These are phyloP conservation scores for Sarcomyxa edulis DNA, from an alignment of 768 basidiomycete species.

Conservation along the genomic window DNA sequence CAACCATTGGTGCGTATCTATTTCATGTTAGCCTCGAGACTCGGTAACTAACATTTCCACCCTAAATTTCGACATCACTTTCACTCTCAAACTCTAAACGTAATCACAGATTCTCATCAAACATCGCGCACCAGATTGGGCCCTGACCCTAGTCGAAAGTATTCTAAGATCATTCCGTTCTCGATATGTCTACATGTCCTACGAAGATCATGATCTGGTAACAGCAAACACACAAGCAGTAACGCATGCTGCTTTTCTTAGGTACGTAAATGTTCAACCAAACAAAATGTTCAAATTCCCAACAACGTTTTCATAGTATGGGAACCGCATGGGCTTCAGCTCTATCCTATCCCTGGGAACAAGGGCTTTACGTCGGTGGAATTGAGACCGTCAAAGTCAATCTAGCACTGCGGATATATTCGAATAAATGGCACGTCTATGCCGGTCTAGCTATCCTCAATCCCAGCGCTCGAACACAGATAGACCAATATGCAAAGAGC, in stretches of 20 bases:
- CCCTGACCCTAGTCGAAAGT: slow-evolving; percentile 72
- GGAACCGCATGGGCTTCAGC: slow-evolving; percentile 90
- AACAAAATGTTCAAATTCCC: slow-evolving; percentile 2
- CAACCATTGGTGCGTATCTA: slow-evolving; percentile 73
- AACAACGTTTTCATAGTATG: slow-evolving; percentile 61
- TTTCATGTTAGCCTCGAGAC: neutral
- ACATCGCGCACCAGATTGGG: slow-evolving; percentile 74
- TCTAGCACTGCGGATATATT: slow-evolving; percentile 92
- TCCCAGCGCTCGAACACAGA: slow-evolving; percentile 82
- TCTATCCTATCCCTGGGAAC: slow-evolving; percentile 89
- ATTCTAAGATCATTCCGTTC: slow-evolving; percentile 78
- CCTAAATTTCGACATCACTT: no score
- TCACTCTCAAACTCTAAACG: slow-evolving; percentile 1
- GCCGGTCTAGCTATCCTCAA: slow-evolving; percentile 98
- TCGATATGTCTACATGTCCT: slow-evolving; percentile 88
- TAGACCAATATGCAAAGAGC: slow-evolving; percentile 85
- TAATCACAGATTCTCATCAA: slow-evolving; percentile 73
- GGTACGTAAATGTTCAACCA: slow-evolving; percentile 36
- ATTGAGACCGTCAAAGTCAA: slow-evolving; percentile 99
- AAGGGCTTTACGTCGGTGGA: slow-evolving; percentile 90
- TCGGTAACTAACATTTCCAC: neutral
- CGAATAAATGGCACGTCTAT: slow-evolving; percentile 98
- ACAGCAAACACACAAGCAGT: slow-evolving; percentile 99
- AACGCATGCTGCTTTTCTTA: slow-evolving; percentile 95
- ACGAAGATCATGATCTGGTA: slow-evolving; percentile 92